Percentiles rank a stretch among this genome's conserved stretches.
phyloP scores from a whole-genome alignment of 495 filamentous ascomycete genomes.

The Lepraria neglecta region DNA sequence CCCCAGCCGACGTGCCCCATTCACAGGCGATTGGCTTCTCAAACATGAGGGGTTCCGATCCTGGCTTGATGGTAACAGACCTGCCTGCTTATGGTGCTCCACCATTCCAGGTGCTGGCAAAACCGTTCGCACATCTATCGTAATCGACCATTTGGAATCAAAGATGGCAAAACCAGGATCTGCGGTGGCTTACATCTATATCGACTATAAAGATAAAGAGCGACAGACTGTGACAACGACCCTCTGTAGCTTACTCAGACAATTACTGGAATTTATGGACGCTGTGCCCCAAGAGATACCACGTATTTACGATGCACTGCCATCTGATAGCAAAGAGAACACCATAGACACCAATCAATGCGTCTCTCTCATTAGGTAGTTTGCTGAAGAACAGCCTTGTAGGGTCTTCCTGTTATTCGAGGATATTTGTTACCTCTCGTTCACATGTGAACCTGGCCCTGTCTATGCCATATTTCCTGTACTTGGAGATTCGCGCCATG shows the following conservation, averaged over 20 bases:
- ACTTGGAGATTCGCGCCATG: slow-evolving; percentile 4
- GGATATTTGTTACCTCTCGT: slow-evolving; percentile 3
- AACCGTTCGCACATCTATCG: slow-evolving; percentile 7
- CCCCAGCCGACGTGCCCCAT: not conserved
- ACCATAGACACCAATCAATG: not conserved
- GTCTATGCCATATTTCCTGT: not conserved
- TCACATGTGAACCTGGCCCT: not conserved
- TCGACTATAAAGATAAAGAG: slow-evolving; percentile 4
- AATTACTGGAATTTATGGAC: not conserved
- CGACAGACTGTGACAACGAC: not conserved
- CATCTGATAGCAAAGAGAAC: not conserved
- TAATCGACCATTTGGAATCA: not conserved
- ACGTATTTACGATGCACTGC: not conserved
- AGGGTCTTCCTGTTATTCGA: not conserved
- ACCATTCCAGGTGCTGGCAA: slow-evolving; percentile 7
- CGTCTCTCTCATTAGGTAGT: not conserved
- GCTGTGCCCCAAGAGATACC: not conserved
- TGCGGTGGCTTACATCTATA: slow-evolving; percentile 1
- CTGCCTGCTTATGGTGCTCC: not conserved
- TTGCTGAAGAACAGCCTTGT: not conserved
- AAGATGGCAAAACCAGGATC: not conserved
- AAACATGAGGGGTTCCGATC: not conserved
- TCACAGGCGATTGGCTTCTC: slow-evolving; percentile 8
- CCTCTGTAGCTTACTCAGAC: not conserved
- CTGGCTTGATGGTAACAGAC: not conserved